Evolutionary conservation across 176 grass and related monocot species (phyloP), one percentile per base, ranked within the genome.

Genomic region (Canna indica): DNA sequence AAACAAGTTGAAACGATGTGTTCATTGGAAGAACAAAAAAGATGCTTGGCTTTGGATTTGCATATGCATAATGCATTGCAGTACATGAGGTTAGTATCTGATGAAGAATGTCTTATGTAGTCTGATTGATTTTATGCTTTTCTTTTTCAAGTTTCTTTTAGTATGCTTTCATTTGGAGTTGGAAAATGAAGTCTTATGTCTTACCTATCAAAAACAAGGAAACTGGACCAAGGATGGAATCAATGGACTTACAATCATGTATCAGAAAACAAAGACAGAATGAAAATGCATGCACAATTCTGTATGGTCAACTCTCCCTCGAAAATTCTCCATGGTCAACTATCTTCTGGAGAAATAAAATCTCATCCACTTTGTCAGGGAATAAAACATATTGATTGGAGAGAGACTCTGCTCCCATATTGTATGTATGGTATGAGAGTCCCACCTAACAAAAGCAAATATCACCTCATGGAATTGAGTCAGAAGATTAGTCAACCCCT

Each of bases 391-490:
- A 24, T 54, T 54, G 50, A 54, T 54, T 24, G 17, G 50, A 20
- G 50, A 24, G 48, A 53, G 48, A 46, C 3, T 7, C 0, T 54
- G 17, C 50, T 54, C 50, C 50, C 50, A 54, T 22, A 54, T 20
- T 54, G 50, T 54, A 24, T 54, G 50, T 54, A 24, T n/a, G 50
- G 50, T n/a, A 54, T 54, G 50, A 54, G 5, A 54, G 50, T 2
- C 50, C 50, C 50, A 54, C 50, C 50, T n/a, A n/a, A n/a, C 50
- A 54, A 54, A 54, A 54, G 50, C 50, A 54, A 20, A 54, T 54
- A n/a, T 54, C 17, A n/a, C 50, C 50, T 54, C 18, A 20, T 54
- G 50, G 22, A 18, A 54, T 54, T 0, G 17, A n/a, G 22, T 1
- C 50, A n/a, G 50, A 7, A 54, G 22, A 8, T n/a, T 17, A 16